These are phyloP conservation scores for Mycena floridula DNA, from an alignment of 768 basidiomycete species.

Conservation along the genomic window DNA sequence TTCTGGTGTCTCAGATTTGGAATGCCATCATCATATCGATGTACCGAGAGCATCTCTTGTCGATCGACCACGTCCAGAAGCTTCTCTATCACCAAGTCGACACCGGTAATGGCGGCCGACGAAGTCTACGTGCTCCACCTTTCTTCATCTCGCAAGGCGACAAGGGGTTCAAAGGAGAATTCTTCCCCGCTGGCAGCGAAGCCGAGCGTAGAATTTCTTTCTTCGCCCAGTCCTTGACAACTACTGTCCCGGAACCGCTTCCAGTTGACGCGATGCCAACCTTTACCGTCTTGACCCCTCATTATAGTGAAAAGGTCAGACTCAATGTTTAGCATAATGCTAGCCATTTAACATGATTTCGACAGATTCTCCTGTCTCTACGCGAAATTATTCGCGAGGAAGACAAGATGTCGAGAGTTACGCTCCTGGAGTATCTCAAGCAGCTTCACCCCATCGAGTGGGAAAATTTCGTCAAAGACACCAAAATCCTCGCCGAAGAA, in stretches of 20 bases:
- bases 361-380: slow-evolving; percentile 85
- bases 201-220: slow-evolving; percentile 98
- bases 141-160: slow-evolving; percentile 98
- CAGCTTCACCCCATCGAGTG: slow-evolving; percentile 97
- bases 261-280: slow-evolving; percentile 99
- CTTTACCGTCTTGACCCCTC: slow-evolving; percentile 96
- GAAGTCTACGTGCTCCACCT: slow-evolving; percentile 89
- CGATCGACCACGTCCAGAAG: slow-evolving; percentile 98
- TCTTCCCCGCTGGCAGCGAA: slow-evolving; percentile 93
- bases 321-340: neutral
- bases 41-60: slow-evolving; percentile 98
- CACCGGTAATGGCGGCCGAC: slow-evolving; percentile 67
- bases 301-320: slow-evolving; percentile 93
- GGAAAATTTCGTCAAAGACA: slow-evolving; percentile 99
- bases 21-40: slow-evolving; percentile 99
- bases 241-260: slow-evolving; percentile 86
- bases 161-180: slow-evolving; percentile 72
- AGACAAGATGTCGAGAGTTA: slow-evolving; percentile 95
- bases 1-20: slow-evolving; percentile 98
- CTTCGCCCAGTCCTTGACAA: slow-evolving; percentile 97
- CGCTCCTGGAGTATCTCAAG: slow-evolving; percentile 95
- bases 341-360: slow-evolving; percentile 7
- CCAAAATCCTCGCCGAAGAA: slow-evolving; percentile 97
- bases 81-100: slow-evolving; percentile 97
- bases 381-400: slow-evolving; percentile 99